Base-by-base conservation (phyloP, 257 asterid species). In the Penstemon eatonii region DNA sequence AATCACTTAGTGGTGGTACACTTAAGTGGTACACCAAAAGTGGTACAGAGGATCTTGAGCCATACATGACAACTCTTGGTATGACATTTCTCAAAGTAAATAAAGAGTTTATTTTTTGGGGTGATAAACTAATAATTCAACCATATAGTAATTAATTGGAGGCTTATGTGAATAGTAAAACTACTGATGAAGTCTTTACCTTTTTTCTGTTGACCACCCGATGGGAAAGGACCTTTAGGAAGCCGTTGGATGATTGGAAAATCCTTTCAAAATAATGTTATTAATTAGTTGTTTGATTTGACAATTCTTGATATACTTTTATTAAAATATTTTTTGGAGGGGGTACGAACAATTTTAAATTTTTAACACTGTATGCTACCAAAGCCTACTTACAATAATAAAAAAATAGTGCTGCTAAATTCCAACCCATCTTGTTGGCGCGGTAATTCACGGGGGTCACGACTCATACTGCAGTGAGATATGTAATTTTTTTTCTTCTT, bases 151-250 rank as follows among this genome's bases (percentile, higher is more conserved):
- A 25, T 25, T 25, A 25, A 25, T 25, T 25, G 2, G 54, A 74
- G 66, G 64, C 49, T 15, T 74, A 43, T 43, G 54, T 49, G 54
- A 49, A 49, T 10, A 49, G 54, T 49, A 15, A 49, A 49, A 49
- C 15, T 25, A 25, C 33, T 49, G 54, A 10, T 12, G 54, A 3
- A 8, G 54, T 49, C 15, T 10, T 49, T 49, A 10, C 6, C 54
- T 10, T 49, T 49, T 49, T 4, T 49, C 54, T 49, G 54, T 4
- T 49, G 15, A 13, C 8, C 33, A 25, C 33, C 33, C 33, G 33
- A 25, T 25, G 33, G 33, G 33, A 25, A 25, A 25, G 33, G 33
- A 25, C 33, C 33, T 25, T 25, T 25, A 25, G 33, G 33, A 25
- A 25, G 33, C 33, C 33, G 2, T 25, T 25, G 33, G 33, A 25